Base-by-base conservation (phyloP, 108 stramenopile genomes). In the Skeletonema costatum region DNA sequence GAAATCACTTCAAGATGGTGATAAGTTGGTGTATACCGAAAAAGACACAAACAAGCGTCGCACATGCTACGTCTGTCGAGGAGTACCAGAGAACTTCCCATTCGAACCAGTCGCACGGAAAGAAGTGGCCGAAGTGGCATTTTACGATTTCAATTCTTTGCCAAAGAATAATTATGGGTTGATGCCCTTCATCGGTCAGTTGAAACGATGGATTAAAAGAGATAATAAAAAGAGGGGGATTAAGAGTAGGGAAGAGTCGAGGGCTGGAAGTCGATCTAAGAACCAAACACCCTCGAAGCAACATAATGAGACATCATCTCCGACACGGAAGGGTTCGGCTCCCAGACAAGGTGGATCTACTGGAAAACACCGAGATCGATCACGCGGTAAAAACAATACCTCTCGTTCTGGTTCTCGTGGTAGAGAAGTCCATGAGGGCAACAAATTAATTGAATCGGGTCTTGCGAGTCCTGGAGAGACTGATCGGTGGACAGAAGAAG, bases 41-140 rank as follows among this genome's bases (percentile, higher is more conserved):
- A 64, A 67, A 19, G 82, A 77, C 53, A 90, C 88, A 4, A 80
- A 83, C 10, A 96, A 96, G 73, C 84, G 87, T 2, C 78, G 95
- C 10, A 93, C 92, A 5, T 83, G 68, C 56, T 96, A 87, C 70
- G 87, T 96, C n/a, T 92, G 91, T 71, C 50, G 75, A 10, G 93
- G 93, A 44, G 95, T 96, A 5, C 95, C 95, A 9, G 78, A 82
- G 21, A 84, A 92, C 39, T 96, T 93, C 73, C 88, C 90, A 25
- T 96, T 96, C 72, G 85, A 79, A 61, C 95, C 95, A 3, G 92
- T 96, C 19, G 91, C 90, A 25, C 79, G 93, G 13, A 96, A 96
- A 71, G 95, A 96, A 78, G 90, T 96, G 5, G 76, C 84, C 25
- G 73, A 85, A 14, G 82, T 93, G 4, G 61, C 78, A 62, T 96